Percentiles rank a stretch among this genome's conserved stretches.
These are phyloP conservation scores for Moricandia moricandioides DNA, from an alignment of 345 rosid species.

Conservation along the genomic window DNA sequence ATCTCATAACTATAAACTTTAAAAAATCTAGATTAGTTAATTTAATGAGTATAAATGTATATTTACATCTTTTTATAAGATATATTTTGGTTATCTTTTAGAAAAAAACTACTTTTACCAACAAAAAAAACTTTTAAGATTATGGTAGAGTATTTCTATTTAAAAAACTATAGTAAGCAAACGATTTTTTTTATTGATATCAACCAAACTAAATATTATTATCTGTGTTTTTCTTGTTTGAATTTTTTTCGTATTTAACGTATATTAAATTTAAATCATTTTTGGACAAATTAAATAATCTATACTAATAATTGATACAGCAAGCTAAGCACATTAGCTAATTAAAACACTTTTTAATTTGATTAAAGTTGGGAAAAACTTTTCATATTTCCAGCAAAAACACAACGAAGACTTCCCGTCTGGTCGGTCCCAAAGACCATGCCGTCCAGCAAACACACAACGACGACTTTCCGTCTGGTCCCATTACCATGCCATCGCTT, in stretches of 20 bases:
- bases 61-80: no score
- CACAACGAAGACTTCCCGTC: not conserved
- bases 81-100: no score
- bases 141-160: no score
- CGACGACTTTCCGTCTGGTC: not conserved
- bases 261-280: no score
- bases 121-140: no score
- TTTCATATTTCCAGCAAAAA: slow-evolving; percentile 32
- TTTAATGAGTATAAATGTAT: no score
- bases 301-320: not conserved
- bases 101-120: no score
- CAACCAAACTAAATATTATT: not conserved
- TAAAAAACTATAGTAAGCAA: no score
- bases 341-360: not conserved
- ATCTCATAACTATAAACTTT: no score
- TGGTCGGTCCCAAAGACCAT: not conserved
- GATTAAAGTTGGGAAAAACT: not conserved
- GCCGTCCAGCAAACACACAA: slow-evolving; percentile 9
- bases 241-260: not conserved
- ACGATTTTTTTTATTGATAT: no score
- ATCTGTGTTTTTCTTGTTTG: not conserved
- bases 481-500: not conserved
- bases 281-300: no score
- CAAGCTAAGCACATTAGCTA: slow-evolving; percentile 15
- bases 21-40: no score